Evolutionary conservation across 495 filamentous ascomycete genomes (phyloP), one percentile per base, ranked within the genome.

Genomic region (Chaetomium cochliodes): DNA sequence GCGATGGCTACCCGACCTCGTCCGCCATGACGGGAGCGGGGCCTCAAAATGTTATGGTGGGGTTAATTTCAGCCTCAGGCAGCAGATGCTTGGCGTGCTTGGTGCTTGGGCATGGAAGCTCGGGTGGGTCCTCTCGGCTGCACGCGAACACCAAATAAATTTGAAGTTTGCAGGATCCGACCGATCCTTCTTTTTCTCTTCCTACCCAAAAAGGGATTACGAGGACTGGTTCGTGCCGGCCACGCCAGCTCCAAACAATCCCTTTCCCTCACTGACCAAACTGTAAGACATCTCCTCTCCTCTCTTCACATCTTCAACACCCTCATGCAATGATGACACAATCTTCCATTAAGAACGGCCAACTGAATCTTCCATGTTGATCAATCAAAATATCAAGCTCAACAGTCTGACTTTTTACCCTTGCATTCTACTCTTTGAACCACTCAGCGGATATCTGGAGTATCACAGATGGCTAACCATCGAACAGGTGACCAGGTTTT

Each of bases 341-440:
- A 51, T 71, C 75, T 81, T 77, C 79, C 33, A 37, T 81, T 82
- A 84, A 84, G 80, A 84, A 84, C 80, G 79, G 82, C 80, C 81
- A 83, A 82, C 82, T 79, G 81, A 85, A 84, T 67, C 60, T 68
- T 62, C 51, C 69, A 83, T 85, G 83, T 84, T 77, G 83, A 84
- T 77, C 72, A 70, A 54, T 60, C 58, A 70, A 77, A 75, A 67
- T 73, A 79, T 85, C 82, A 85, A 85, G 81, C 81, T 85, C 82
- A 85, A 85, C 82, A 84, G 81, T 85, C 81, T 85, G 82, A 85
- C 66, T 60, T 62, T 37, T 66, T 51, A 33, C 50, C 42, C 63
- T 22, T 26, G 3, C 20, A 13, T 57, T 11, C 39, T 52, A 65
- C 23, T 57, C 9, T 30, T 26, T 26, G 11, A 12, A 63, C 42